Evolutionary conservation across 1,284 basidiomycete genomes (phyloP).

Genomic region (Leccinum fallax): DNA sequence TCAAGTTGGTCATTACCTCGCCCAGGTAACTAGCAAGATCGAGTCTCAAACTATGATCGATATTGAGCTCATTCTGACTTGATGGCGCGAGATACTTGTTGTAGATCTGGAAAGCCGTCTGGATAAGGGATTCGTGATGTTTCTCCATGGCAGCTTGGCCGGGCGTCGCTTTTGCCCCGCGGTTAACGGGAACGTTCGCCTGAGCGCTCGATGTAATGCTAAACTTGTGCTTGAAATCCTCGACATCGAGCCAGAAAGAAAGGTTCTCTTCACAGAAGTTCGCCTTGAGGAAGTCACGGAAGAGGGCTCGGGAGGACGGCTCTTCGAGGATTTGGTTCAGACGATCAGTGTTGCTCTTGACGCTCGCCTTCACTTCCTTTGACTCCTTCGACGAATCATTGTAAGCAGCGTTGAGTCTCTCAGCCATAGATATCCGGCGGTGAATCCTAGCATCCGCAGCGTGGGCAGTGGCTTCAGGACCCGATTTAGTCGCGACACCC

Average conservation of each 20-base stretch:
- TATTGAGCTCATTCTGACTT: slow-evolving; percentile 95
- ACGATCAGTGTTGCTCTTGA: slow-evolving; percentile 91
- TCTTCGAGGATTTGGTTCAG: slow-evolving; percentile 94
- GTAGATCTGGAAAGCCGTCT: slow-evolving; percentile 93
- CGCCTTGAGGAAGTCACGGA: slow-evolving; percentile 91
- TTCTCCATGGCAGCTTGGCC: slow-evolving; percentile 93
- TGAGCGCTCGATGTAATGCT: slow-evolving; percentile 92
- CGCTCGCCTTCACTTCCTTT: slow-evolving; percentile 56
- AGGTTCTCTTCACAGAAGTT: slow-evolving; percentile 99
- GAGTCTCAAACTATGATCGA: slow-evolving; percentile 94
- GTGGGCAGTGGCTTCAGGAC: slow-evolving; percentile 37
- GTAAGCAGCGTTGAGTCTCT: slow-evolving; percentile 65
- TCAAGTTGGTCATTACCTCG: slow-evolving; percentile 77
- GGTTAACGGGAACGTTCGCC: slow-evolving; percentile 51
- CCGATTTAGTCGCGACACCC: slow-evolving; percentile 45
- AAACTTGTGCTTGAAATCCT: slow-evolving; percentile 96
- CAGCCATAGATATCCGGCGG: slow-evolving; percentile 76
- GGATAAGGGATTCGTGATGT: slow-evolving; percentile 94
- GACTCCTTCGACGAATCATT: slow-evolving; percentile 51
- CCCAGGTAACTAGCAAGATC: slow-evolving; percentile 93
- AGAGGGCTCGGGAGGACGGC: slow-evolving; percentile 84
- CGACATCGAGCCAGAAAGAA: slow-evolving; percentile 95
- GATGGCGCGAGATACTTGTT: slow-evolving; percentile 95
- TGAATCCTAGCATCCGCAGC: slow-evolving; percentile 69
- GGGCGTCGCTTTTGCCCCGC: slow-evolving; percentile 55